Conservation (phyloP, 345 rosid genomes). For the Salix viminalis region DNA sequence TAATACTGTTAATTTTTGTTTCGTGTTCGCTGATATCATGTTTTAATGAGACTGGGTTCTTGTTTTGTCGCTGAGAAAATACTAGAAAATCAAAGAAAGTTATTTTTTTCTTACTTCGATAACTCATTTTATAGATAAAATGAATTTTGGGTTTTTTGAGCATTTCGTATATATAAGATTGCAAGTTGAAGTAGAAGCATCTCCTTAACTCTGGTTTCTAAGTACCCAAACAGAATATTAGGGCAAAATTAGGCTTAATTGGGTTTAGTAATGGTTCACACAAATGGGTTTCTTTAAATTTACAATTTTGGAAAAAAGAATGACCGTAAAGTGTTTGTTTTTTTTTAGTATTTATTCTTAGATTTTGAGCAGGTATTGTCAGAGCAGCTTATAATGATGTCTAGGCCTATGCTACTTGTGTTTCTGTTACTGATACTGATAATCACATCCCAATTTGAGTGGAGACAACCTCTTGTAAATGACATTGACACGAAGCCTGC, state of each 20-base stretch:
- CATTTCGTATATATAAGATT: too few relatives aligned
- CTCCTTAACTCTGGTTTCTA: background rate
- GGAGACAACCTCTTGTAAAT: conserved; percentile 75
- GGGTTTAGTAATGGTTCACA: background rate
- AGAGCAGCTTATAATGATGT: conserved; percentile 43
- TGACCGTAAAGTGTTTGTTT: background rate
- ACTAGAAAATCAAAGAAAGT: background rate
- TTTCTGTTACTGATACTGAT: conserved; percentile 69
- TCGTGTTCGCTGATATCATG: background rate
- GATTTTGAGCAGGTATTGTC: conserved; percentile 36
- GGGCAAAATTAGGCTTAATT: background rate
- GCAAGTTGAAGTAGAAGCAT: too few relatives aligned
- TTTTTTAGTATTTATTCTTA: background rate
- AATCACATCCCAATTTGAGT: conserved; percentile 84
- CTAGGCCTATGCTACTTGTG: conserved; percentile 71
- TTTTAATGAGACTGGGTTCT: background rate
- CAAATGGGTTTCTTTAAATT: too few relatives aligned
- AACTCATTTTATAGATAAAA: too few relatives aligned
- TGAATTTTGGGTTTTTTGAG: too few relatives aligned
- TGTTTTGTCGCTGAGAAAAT: conserved; percentile 4
- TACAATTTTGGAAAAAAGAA: too few relatives aligned
- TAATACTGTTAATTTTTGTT: background rate
- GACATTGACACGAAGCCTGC: conserved; percentile 54
- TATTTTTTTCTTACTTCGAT: background rate
- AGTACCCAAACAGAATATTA: too few relatives aligned